phyloP scores from a whole-genome alignment of 129 eudicot species.

The Artemisia annua region DNA sequence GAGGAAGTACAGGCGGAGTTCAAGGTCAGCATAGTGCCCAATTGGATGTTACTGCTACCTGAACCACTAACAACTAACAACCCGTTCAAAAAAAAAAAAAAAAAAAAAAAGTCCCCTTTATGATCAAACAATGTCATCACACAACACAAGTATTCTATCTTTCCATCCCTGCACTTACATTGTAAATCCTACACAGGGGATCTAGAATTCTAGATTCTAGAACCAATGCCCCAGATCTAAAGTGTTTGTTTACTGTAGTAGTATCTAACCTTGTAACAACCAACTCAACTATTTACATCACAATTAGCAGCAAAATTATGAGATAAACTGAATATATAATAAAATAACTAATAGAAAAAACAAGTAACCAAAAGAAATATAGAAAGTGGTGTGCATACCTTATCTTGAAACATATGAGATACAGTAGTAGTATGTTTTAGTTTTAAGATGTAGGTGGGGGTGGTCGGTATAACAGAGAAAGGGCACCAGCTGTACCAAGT shows the following conservation, averaged over 20 bases:
- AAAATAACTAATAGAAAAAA: not conserved
- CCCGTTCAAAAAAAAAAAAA: no score
- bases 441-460: no score
- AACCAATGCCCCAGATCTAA: conserved; percentile 5
- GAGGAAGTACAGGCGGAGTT: no score
- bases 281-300: not conserved
- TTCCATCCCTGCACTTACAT: not conserved
- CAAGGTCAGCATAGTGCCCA: no score
- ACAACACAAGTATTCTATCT: not conserved
- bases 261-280: no score
- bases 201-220: not conserved
- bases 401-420: not conserved
- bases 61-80: no score
- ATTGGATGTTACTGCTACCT: no score
- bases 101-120: no score
- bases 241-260: not conserved
- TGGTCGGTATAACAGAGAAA: no score
- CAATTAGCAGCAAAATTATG: not conserved
- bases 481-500: no score
- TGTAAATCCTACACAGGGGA: not conserved
- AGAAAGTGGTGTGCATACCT: conserved; percentile 22
- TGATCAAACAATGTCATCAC: not conserved
- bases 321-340: no score
- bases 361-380: conserved; percentile 15
- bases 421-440: no score